Evolutionary conservation across 371 early-diverging fungal genomes (phyloP).

Genomic region (Mortierella sp.): DNA sequence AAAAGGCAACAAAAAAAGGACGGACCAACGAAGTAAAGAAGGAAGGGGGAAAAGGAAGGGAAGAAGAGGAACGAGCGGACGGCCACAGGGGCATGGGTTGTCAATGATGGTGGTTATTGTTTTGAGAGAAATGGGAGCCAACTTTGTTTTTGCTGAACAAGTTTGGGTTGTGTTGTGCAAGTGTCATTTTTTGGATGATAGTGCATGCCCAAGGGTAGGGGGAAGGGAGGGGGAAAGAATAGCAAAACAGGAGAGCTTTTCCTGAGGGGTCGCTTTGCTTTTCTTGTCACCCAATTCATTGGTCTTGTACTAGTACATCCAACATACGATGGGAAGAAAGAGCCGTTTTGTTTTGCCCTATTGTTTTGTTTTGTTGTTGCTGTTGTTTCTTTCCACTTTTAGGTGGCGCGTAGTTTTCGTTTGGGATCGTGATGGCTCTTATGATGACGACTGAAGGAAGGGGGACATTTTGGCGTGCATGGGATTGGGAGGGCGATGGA

Average conservation of each 20-base stretch:
- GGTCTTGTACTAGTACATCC: not conserved
- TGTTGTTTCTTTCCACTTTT: slow-evolving; percentile 3
- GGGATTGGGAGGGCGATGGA: not conserved
- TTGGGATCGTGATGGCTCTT: slow-evolving; percentile 2
- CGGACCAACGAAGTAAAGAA: not conserved
- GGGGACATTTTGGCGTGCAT: slow-evolving; percentile 1
- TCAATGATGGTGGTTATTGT: not conserved
- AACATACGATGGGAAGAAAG: not conserved
- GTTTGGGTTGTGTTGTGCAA: slow-evolving; percentile 5
- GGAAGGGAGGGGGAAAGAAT: not conserved
- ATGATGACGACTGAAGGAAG: not conserved
- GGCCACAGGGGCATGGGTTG: not conserved
- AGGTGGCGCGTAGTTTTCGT: not conserved
- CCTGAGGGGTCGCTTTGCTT: not conserved
- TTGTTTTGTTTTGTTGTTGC: not conserved
- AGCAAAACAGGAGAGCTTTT: not conserved
- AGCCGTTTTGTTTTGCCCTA: not conserved
- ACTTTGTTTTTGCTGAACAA: not conserved
- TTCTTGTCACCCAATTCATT: not conserved
- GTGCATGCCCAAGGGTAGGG: slow-evolving; percentile 9
- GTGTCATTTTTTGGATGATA: not conserved
- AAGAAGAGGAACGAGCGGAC: slow-evolving; percentile 4
- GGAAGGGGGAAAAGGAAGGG: not conserved
- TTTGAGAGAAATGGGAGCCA: not conserved
- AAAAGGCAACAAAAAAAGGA: not conserved